phyloP scores from a whole-genome alignment of 2,329 filamentous ascomycete genomes.

The Zymoseptoria passerinii region DNA sequence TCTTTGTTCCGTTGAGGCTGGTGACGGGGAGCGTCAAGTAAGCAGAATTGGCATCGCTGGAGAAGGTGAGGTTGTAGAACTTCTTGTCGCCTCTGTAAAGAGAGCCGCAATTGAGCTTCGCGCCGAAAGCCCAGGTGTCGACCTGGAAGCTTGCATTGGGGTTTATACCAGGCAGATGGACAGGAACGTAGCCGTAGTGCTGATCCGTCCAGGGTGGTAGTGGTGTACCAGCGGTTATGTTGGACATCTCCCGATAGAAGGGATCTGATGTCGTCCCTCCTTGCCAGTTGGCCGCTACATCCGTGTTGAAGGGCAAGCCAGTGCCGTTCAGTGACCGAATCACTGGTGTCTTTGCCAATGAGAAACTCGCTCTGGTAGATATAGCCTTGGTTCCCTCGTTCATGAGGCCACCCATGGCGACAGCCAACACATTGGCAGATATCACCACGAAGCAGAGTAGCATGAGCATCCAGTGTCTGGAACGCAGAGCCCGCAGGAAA shows the following conservation, averaged over 20 bases:
- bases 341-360: slow-evolving; percentile 9
- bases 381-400: slow-evolving; percentile 29
- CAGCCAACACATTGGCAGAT: slow-evolving; percentile 45
- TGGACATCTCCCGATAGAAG: slow-evolving; percentile 40
- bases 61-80: slow-evolving; percentile 18
- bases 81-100: slow-evolving; percentile 21
- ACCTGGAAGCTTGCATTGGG: slow-evolving; percentile 16
- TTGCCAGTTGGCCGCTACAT: slow-evolving; percentile 21
- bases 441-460: slow-evolving; percentile 43
- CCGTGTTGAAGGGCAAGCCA: slow-evolving; percentile 15
- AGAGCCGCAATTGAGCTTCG: slow-evolving; percentile 28
- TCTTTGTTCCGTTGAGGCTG: no score
- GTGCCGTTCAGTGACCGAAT: slow-evolving; percentile 26
- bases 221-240: slow-evolving; percentile 35
- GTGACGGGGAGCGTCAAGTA: slow-evolving; percentile 1
- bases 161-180: slow-evolving; percentile 18
- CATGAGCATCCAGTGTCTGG: slow-evolving; percentile 40
- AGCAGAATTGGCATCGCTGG: background rate
- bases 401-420: slow-evolving; percentile 47
- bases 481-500: slow-evolving; percentile 38
- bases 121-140: slow-evolving; percentile 30
- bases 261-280: slow-evolving; percentile 29
- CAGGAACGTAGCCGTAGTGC: slow-evolving; percentile 42
- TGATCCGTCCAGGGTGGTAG: slow-evolving; percentile 46
- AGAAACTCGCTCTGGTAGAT: background rate